Conservation (phyloP, 768 basidiomycete genomes). For the Suillus ampliporus region DNA sequence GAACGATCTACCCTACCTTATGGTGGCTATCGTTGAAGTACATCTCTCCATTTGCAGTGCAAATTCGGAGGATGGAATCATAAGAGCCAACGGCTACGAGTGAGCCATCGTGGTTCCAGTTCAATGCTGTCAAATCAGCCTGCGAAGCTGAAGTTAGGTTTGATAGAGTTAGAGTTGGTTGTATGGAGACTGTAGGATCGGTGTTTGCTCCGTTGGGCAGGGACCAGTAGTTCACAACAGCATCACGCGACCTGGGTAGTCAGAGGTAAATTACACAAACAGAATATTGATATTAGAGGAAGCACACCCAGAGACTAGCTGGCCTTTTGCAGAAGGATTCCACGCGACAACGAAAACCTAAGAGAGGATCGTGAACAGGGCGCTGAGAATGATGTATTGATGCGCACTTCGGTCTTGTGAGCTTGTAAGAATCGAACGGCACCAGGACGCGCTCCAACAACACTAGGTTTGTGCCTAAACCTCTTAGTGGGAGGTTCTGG, state of each 20-base stretch:
- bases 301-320: constrained; percentile 78
- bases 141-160: constrained; percentile 54
- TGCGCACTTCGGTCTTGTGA: constrained; percentile 52
- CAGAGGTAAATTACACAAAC: constrained; percentile 13
- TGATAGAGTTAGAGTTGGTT: constrained; percentile 50
- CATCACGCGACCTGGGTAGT: constrained; percentile 72
- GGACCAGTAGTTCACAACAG: constrained; percentile 75
- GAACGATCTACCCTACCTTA: constrained; percentile 50
- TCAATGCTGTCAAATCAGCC: constrained; percentile 73
- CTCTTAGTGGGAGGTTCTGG: constrained; percentile 36
- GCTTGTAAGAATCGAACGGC: constrained; percentile 52
- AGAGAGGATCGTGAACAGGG: constrained; percentile 13
- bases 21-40: constrained; percentile 71
- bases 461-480: constrained; percentile 41
- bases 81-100: constrained; percentile 81
- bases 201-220: constrained; percentile 48
- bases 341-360: constrained; percentile 85
- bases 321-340: constrained; percentile 64
- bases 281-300: constrained; percentile 5
- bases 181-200: constrained; percentile 22
- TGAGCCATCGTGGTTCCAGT: constrained; percentile 78
- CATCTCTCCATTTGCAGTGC: constrained; percentile 59
- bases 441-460: constrained; percentile 41
- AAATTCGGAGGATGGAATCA: constrained; percentile 74
- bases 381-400: constrained; percentile 4